These are phyloP conservation scores for Raffaelea arxii DNA, from an alignment of 2,329 filamentous ascomycete genomes.

Conservation along the genomic window DNA sequence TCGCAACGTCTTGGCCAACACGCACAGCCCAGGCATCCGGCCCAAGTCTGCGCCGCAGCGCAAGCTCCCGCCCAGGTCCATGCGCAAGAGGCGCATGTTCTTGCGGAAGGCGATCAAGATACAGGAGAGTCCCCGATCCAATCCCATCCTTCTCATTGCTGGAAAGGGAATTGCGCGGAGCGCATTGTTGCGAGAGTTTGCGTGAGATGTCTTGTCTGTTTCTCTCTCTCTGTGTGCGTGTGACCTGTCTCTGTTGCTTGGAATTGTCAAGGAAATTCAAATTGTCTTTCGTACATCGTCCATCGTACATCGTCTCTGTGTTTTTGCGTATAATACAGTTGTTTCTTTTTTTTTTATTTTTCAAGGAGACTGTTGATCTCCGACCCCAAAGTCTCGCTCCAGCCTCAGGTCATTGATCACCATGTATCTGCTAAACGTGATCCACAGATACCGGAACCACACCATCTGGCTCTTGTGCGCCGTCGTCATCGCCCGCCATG, in stretches of 20 bases:
- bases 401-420: conserved; percentile 75
- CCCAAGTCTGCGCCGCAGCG: no score
- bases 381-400: conserved; percentile 26
- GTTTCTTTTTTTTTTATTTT: conserved; percentile 5
- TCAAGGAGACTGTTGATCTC: neutral
- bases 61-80: no score
- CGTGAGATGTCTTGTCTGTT: neutral
- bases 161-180: no score
- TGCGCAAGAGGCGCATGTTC: no score
- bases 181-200: conserved; percentile 9
- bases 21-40: no score
- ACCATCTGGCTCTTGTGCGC: conserved; percentile 95
- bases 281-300: neutral
- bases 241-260: neutral
- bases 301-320: no score
- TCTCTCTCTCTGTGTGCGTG: neutral
- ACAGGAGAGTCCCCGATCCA: no score
- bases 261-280: neutral
- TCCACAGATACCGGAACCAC: conserved; percentile 98
- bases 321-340: no score
- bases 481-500: conserved; percentile 77
- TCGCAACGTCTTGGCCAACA: neutral
- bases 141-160: no score
- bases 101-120: no score
- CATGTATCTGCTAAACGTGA: conserved; percentile 87